These are phyloP conservation scores for Immersiella caudata DNA, from an alignment of 495 filamentous ascomycete genomes.

Conservation along the genomic window DNA sequence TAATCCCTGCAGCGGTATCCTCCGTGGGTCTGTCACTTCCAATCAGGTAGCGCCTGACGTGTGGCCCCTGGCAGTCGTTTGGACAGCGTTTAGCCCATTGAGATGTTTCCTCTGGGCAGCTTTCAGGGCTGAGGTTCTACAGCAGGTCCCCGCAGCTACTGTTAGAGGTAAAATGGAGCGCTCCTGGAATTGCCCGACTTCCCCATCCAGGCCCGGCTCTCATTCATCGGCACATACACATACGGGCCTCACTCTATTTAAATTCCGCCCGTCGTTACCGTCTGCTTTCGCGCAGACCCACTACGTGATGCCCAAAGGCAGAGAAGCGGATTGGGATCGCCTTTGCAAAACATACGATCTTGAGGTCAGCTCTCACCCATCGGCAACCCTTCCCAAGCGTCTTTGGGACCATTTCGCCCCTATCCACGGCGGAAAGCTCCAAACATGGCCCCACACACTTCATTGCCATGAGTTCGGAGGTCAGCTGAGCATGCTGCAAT, in stretches of 20 bases:
- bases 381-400: not conserved
- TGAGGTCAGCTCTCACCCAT: too few species aligned
- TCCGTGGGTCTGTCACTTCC: not conserved
- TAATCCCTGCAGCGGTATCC: too few species aligned
- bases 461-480: conserved; percentile 1
- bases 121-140: conserved; percentile 8
- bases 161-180: not conserved
- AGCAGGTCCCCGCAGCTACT: not conserved
- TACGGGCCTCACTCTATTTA: not conserved
- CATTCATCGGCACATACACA: not conserved
- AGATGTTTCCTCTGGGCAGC: conserved; percentile 7
- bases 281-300: not conserved
- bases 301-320: not conserved
- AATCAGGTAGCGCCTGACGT: conserved; percentile 1
- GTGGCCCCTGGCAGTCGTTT: not conserved
- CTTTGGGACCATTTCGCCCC: conserved; percentile 3
- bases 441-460: conserved; percentile 3
- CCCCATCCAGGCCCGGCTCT: too few species aligned
- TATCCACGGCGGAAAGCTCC: not conserved
- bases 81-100: conserved; percentile 12
- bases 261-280: not conserved
- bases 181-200: conserved; percentile 8
- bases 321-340: not conserved
- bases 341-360: too few species aligned
- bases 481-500: not conserved